These are phyloP conservation scores for Neostapfia colusana DNA, from an alignment of 176 grass and related monocot species.

Conservation along the genomic window DNA sequence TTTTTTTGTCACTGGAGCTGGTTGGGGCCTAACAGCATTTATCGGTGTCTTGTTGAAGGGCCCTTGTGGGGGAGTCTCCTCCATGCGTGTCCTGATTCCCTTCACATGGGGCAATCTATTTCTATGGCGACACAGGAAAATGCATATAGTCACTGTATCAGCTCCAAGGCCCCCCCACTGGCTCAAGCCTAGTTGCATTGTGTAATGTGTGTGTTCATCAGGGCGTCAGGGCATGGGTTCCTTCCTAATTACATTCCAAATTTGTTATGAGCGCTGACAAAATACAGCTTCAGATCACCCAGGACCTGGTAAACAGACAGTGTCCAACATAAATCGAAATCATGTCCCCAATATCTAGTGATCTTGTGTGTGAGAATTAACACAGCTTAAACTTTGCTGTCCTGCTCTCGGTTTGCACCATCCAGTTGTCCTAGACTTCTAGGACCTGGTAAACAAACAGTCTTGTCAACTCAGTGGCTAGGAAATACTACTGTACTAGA, in stretches of 20 bases:
- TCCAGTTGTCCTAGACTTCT: background rate
- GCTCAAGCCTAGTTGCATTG: background rate
- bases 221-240: background rate
- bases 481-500: background rate
- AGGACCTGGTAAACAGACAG: background rate
- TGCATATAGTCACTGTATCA: background rate
- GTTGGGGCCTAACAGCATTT: background rate
- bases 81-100: constrained; percentile 3
- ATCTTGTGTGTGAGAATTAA: background rate
- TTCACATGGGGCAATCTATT: constrained; percentile 37
- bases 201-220: background rate
- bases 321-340: background rate
- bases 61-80: background rate
- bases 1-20: constrained; percentile 34
- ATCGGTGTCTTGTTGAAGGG: constrained; percentile 24
- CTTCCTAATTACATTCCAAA: background rate
- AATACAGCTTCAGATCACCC: background rate
- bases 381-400: constrained; percentile 22
- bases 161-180: background rate
- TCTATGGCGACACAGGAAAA: constrained; percentile 24
- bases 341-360: background rate
- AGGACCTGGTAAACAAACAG: constrained; percentile 4
- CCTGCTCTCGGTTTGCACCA: constrained; percentile 15
- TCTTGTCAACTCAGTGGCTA: constrained; percentile 9
- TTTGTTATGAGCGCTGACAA: background rate